Evolutionary conservation across 2,329 filamentous ascomycete species (phyloP).

Genomic region (Pestalotiopsis sp.): DNA sequence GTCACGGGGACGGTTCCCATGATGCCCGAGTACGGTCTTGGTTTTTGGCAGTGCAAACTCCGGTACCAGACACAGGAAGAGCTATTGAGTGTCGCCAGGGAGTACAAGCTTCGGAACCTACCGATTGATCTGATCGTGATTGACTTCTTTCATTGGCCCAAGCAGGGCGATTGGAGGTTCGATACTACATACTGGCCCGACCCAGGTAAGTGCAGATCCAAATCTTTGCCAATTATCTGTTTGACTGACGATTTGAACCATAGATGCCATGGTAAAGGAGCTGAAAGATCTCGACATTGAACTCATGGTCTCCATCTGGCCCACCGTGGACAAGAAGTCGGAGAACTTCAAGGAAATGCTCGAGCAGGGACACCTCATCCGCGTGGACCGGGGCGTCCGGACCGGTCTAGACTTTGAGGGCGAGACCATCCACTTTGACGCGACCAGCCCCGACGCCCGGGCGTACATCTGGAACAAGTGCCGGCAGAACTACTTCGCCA

Average conservation of each 20-base stretch:
- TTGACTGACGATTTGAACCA: neutral
- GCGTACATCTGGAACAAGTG: slow-evolving; percentile 62
- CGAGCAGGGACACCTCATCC: slow-evolving; percentile 61
- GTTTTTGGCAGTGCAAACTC: slow-evolving; percentile 72
- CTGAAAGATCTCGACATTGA: slow-evolving; percentile 61
- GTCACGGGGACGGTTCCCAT: slow-evolving; percentile 63
- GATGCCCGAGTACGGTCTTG: slow-evolving; percentile 71
- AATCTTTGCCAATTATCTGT: neutral
- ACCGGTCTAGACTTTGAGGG: slow-evolving; percentile 62
- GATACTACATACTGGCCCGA: slow-evolving; percentile 68
- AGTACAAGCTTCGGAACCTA: slow-evolving; percentile 57
- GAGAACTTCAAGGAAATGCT: slow-evolving; percentile 67
- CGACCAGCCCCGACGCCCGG: slow-evolving; percentile 63
- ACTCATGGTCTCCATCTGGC: slow-evolving; percentile 73
- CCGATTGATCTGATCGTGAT: slow-evolving; percentile 69
- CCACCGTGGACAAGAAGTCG: slow-evolving; percentile 61
- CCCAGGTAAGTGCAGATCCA: slow-evolving; percentile 44
- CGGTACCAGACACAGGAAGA: slow-evolving; percentile 70
- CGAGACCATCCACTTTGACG: slow-evolving; percentile 63
- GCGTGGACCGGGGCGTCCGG: slow-evolving; percentile 61
- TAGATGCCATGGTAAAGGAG: slow-evolving; percentile 65
- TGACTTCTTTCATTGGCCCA: slow-evolving; percentile 71
- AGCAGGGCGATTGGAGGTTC: slow-evolving; percentile 70
- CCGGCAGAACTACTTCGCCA: slow-evolving; percentile 63
- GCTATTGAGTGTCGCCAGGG: slow-evolving; percentile 60